phyloP scores from a whole-genome alignment of 371 early-diverging fungal species.

The Lichtheimia ornata region DNA sequence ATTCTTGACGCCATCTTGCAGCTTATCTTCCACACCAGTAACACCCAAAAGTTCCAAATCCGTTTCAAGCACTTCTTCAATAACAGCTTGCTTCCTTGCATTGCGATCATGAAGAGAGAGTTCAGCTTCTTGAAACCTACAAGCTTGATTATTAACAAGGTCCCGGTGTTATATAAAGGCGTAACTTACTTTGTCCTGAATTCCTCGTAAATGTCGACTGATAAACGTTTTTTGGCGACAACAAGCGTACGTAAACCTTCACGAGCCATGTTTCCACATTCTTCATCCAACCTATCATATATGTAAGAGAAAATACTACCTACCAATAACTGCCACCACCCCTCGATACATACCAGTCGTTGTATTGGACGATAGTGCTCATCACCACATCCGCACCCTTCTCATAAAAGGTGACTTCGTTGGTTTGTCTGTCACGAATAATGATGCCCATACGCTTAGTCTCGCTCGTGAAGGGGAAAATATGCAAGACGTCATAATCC shows the following conservation, averaged over 20 bases:
- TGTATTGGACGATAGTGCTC: slow-evolving; percentile 88
- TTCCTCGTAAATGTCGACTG: slow-evolving; percentile 71
- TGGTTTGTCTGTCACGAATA: slow-evolving; percentile 68
- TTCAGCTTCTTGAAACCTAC: slow-evolving; percentile 75
- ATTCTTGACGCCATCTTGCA: slow-evolving; percentile 94
- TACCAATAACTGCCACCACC: neutral
- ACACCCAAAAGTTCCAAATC: slow-evolving; percentile 95
- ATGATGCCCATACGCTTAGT: slow-evolving; percentile 99
- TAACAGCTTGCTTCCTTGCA: slow-evolving; percentile 69
- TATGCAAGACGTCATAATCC: slow-evolving; percentile 84
- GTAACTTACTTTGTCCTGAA: slow-evolving; percentile 50
- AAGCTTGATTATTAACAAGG: neutral
- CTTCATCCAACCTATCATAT: slow-evolving; percentile 82
- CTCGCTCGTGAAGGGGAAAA: slow-evolving; percentile 98
- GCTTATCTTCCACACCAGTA: slow-evolving; percentile 99
- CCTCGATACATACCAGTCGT: slow-evolving; percentile 80
- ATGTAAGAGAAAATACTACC: neutral
- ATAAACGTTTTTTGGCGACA: slow-evolving; percentile 85
- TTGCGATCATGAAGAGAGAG: slow-evolving; percentile 73
- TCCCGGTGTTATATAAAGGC: neutral
- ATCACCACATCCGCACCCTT: slow-evolving; percentile 99
- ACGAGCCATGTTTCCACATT: slow-evolving; percentile 98
- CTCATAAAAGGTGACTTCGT: slow-evolving; percentile 83
- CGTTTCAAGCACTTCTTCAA: slow-evolving; percentile 74
- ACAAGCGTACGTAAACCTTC: slow-evolving; percentile 99